Base-by-base conservation (phyloP, 805 yeast genomes). In the Teunomyces aglyptinius region DNA sequence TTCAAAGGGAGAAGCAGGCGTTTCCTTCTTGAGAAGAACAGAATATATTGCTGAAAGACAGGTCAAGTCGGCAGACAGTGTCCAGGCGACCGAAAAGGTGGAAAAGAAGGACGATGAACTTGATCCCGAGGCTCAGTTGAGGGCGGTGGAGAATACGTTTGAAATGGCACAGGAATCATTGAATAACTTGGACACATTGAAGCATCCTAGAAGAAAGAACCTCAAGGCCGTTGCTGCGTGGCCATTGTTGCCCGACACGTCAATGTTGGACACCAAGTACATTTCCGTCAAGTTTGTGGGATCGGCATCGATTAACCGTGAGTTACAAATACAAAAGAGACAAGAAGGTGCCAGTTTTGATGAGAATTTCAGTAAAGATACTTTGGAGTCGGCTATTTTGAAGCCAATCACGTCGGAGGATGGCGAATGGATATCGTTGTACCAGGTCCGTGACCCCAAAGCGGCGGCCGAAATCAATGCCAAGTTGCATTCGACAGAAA, bases 1-100 rank as follows among this genome's bases (percentile, higher is more conserved):
- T 45, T 59, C 68, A 48, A 70, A 73, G 49, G 64, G 62, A 47
- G 78, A 59, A 57, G 76, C 76, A 49, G 76, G 83, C 38, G 86
- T 87, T 11, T 77, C 88, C n/a, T 91, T 92, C 68, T 76, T 92
- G 62, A 83, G 97, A 71, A 83, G 98, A 70, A 92, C 99, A 0
- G 98, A 94, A 62, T 92, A 92, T 63, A 86, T 89, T 49, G 80
- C 96, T 8, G 81, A 86, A 31, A 83, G 81, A 43, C 76, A 76
- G 45, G 44, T 67, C 12, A 49, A 49, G 41, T 49, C 49, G 19
- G 53, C 58, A 11, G 47, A 52, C 41, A 49, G 55, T 33, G 57
- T 59, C 48, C 38, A 33, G 15, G 60, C 59, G 45, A 64, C 65
- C 52, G 68, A 63, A 48, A 63, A 67, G 36, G 28, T 60, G 43